phyloP scores from a whole-genome alignment of 768 basidiomycete genomes.

The Suillus ampliporus region DNA sequence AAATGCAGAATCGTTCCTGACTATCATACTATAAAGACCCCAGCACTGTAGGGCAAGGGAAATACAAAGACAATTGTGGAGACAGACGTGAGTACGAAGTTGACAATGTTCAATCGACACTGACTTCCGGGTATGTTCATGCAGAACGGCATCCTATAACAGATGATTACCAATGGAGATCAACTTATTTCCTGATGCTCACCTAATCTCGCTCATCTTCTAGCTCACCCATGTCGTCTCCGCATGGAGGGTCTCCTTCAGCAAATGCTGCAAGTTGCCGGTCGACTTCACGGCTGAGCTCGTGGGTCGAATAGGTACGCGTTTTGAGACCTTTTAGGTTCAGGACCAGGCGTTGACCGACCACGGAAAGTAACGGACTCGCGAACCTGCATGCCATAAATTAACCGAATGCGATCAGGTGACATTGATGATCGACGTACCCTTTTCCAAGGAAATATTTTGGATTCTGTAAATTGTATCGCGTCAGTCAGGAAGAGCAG shows the following conservation, averaged over 20 bases:
- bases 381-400: slow-evolving; percentile 17
- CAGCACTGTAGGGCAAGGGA: background rate
- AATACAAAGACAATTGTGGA: background rate
- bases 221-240: no score
- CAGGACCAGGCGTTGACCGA: slow-evolving; percentile 26
- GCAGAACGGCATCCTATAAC: background rate
- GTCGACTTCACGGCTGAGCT: slow-evolving; percentile 25
- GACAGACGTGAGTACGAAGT: background rate
- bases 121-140: background rate
- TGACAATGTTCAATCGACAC: background rate
- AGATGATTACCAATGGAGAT: background rate
- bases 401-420: background rate
- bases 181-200: background rate
- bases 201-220: background rate
- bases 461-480: slow-evolving; percentile 17
- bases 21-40: background rate
- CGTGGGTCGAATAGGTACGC: slow-evolving; percentile 1
- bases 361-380: slow-evolving; percentile 16
- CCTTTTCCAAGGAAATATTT: slow-evolving; percentile 12
- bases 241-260: background rate
- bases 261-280: slow-evolving; percentile 20
- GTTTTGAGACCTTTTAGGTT: slow-evolving; percentile 19
- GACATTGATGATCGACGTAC: slow-evolving; percentile 2
- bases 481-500: background rate
- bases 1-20: background rate